phyloP scores from a whole-genome alignment of 2,329 filamentous ascomycete genomes.

The Colletotrichum truncatum region DNA sequence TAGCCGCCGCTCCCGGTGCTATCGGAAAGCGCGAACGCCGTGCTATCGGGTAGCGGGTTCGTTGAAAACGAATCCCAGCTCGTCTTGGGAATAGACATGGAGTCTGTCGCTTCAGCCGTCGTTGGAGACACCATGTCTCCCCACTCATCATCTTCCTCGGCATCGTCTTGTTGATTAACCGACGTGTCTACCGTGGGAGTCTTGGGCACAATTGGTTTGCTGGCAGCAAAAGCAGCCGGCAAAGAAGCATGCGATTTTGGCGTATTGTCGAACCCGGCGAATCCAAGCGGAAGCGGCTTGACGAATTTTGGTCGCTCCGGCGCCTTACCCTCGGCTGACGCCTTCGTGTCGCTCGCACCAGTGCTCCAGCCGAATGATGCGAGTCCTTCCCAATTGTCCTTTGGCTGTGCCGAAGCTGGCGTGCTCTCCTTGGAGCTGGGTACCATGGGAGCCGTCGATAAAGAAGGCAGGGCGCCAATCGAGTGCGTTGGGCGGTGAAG shows the following conservation, averaged over 20 bases:
- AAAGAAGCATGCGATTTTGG: conserved; percentile 22
- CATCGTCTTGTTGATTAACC: conserved; percentile 23
- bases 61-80: conserved; percentile 28
- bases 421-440: conserved; percentile 26
- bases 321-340: background rate
- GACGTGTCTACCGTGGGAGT: conserved; percentile 5
- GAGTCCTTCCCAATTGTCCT: conserved; percentile 15
- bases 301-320: background rate
- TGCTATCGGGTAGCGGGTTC: conserved; percentile 12
- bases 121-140: conserved; percentile 66
- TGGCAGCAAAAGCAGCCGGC: conserved; percentile 15
- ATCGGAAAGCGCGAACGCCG: background rate
- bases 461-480: conserved; percentile 9
- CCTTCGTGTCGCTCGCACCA: background rate
- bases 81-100: conserved; percentile 19
- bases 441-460: conserved; percentile 13
- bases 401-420: conserved; percentile 33
- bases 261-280: conserved; percentile 19
- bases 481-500: conserved; percentile 34
- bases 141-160: conserved; percentile 59
- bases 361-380: conserved; percentile 43
- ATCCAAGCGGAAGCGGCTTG: conserved; percentile 13
- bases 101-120: conserved; percentile 20
- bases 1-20: background rate
- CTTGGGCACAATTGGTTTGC: conserved; percentile 1